A percentile compares a stretch with the other conserved stretches of the same genome.
Conservation (phyloP, 2,329 filamentous ascomycete species). For the Penicillium sp. region DNA sequence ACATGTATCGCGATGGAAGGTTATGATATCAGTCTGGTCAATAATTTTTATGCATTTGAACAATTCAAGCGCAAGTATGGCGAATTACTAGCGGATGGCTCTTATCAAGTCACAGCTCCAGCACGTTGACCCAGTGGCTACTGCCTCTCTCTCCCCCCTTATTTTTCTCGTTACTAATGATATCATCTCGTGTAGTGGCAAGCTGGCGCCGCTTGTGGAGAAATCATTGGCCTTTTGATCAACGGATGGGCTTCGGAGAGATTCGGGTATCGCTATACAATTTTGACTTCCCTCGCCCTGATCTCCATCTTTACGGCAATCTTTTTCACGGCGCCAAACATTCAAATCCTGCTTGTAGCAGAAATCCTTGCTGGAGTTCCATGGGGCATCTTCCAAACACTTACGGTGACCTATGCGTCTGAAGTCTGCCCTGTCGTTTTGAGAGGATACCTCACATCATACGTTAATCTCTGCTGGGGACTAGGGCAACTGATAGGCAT, state of each 20-base stretch:
- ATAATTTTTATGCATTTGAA: conserved; percentile 66
- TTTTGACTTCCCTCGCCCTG: conserved; percentile 48
- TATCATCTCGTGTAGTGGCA: conserved; percentile 39
- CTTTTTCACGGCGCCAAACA: conserved; percentile 52
- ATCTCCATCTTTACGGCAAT: conserved; percentile 51
- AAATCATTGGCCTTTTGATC: conserved; percentile 53
- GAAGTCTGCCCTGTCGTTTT: conserved; percentile 49
- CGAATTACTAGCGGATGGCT: conserved; percentile 27
- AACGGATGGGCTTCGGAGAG: conserved; percentile 53
- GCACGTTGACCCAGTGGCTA: conserved; percentile 26
- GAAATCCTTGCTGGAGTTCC: conserved; percentile 54
- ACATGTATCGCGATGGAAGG: conserved; percentile 91
- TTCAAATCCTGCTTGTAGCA: conserved; percentile 49
- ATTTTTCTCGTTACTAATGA: not conserved
- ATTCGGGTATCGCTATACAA: conserved; percentile 54
- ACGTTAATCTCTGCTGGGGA: conserved; percentile 50
- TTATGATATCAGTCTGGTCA: conserved; percentile 77
- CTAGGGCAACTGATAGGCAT: conserved; percentile 53
- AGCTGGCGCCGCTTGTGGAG: conserved; percentile 45
- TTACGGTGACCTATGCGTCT: conserved; percentile 49
- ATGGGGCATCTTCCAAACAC: conserved; percentile 54
- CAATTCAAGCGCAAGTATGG: conserved; percentile 46
- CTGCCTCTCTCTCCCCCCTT: conserved; percentile 11
- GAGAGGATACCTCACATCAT: conserved; percentile 48
- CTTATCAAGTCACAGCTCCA: conserved; percentile 41